These are phyloP conservation scores for Pestalotiopsis sp. DNA, from an alignment of 2,329 filamentous ascomycete species.

Conservation along the genomic window DNA sequence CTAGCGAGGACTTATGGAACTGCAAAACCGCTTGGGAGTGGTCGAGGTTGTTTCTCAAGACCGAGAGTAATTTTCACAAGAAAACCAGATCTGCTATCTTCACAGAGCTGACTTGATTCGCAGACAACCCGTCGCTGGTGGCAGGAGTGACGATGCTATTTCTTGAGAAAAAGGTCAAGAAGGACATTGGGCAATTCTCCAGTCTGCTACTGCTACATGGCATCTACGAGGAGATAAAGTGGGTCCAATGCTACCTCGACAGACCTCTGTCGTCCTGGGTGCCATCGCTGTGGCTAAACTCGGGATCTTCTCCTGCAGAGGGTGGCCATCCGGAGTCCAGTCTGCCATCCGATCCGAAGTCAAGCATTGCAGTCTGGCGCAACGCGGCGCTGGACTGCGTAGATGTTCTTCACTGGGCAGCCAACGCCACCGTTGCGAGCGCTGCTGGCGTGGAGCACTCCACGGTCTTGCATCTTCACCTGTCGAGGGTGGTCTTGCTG, in stretches of 20 bases:
- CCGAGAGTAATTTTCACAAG: background rate
- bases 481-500: constrained; percentile 3
- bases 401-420: constrained; percentile 7
- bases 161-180: constrained; percentile 2
- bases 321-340: background rate
- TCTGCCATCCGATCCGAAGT: background rate
- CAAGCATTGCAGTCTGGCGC: constrained; percentile 3
- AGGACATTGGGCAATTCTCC: background rate
- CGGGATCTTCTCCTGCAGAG: background rate
- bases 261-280: constrained; percentile 1
- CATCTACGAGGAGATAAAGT: background rate
- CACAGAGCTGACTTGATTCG: background rate
- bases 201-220: background rate
- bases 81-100: background rate
- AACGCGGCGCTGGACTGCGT: constrained; percentile 8
- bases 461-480: constrained; percentile 2
- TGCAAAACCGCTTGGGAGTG: background rate
- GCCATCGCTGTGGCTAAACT: background rate
- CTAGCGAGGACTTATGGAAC: background rate
- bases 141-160: background rate
- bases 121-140: background rate
- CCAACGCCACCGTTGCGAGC: constrained; percentile 1
- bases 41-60: background rate
- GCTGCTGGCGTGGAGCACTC: constrained; percentile 5
- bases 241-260: background rate